phyloP scores from a whole-genome alignment of 257 asterid genomes.

The Perilla frutescens region DNA sequence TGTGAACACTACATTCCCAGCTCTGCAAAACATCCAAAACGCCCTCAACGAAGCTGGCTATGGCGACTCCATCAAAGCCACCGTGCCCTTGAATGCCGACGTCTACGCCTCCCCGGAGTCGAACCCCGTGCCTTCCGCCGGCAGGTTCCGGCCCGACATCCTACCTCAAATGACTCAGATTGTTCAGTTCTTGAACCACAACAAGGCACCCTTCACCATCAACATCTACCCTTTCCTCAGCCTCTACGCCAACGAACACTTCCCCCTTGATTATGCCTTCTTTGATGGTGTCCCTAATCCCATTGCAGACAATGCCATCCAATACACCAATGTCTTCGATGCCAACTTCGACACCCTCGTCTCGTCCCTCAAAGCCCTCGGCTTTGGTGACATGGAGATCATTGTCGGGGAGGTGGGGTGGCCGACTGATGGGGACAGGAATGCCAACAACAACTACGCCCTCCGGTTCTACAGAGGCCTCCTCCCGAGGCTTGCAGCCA shows the following conservation, averaged over 20 bases:
- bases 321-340: conserved; percentile 69
- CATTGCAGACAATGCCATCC: conserved; percentile 54
- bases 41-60: conserved; percentile 72
- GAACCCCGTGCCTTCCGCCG: conserved; percentile 77
- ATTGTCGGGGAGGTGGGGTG: conserved; percentile 87
- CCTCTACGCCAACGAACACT: conserved; percentile 67
- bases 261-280: conserved; percentile 78
- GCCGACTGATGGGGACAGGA: conserved; percentile 76
- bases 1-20: conserved; percentile 76
- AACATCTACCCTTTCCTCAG: conserved; percentile 77
- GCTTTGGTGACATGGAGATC: conserved; percentile 63
- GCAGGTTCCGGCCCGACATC: conserved; percentile 66
- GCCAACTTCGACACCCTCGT: conserved; percentile 83
- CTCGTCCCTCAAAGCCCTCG: conserved; percentile 60
- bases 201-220: conserved; percentile 73
- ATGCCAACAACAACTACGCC: conserved; percentile 60
- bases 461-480: conserved; percentile 72
- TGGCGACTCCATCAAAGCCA: conserved; percentile 70
- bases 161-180: conserved; percentile 60
- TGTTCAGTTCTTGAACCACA: conserved; percentile 68
- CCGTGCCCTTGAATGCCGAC: conserved; percentile 80
- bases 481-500: conserved; percentile 62
- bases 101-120: conserved; percentile 65
- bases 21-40: conserved; percentile 78
- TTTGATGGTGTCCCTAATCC: conserved; percentile 68